A percentile compares a stretch with the other conserved stretches of the same genome.
Evolutionary conservation across 176 grass and related monocot species (phyloP).

Genomic region (Miscanthus lutarioriparius): DNA sequence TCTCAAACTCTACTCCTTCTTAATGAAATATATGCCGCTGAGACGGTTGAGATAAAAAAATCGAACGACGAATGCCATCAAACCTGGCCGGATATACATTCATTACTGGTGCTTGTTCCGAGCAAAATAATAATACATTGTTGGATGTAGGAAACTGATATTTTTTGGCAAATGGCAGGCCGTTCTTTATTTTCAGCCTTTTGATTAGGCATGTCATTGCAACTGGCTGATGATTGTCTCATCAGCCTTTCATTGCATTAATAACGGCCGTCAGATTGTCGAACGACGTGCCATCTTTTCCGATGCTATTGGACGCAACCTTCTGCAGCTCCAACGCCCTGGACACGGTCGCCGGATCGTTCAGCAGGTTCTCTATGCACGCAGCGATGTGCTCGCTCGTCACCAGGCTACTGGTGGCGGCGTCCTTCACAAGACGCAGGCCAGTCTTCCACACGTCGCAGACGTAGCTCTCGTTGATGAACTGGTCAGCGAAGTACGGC

Average conservation of each 20-base stretch:
- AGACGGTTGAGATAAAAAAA: too few relatives aligned
- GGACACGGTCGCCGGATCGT: neutral
- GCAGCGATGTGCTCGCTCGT: constrained; percentile 5
- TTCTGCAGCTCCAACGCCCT: constrained; percentile 14
- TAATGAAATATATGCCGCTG: too few relatives aligned
- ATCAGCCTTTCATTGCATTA: constrained; percentile 2
- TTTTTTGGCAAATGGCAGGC: too few relatives aligned
- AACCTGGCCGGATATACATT: too few relatives aligned
- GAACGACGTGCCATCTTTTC: constrained; percentile 5
- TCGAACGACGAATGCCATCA: too few relatives aligned
- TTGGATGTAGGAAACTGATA: too few relatives aligned
- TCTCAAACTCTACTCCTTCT: too few relatives aligned
- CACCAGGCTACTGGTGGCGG: neutral
- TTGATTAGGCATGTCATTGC: neutral
- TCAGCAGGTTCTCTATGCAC: neutral
- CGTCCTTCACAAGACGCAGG: neutral
- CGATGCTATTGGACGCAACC: neutral
- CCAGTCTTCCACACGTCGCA: constrained; percentile 40
- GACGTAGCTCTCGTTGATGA: constrained; percentile 47
- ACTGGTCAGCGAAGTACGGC: constrained; percentile 39
- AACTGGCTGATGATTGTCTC: neutral
- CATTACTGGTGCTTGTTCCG: too few relatives aligned
- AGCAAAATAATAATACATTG: too few relatives aligned
- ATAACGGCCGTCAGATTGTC: constrained; percentile 13
- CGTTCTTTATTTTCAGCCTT: too few relatives aligned